Evolutionary conservation across 345 rosid genomes (phyloP).

Genomic region (Leavenworthia alabamica): DNA sequence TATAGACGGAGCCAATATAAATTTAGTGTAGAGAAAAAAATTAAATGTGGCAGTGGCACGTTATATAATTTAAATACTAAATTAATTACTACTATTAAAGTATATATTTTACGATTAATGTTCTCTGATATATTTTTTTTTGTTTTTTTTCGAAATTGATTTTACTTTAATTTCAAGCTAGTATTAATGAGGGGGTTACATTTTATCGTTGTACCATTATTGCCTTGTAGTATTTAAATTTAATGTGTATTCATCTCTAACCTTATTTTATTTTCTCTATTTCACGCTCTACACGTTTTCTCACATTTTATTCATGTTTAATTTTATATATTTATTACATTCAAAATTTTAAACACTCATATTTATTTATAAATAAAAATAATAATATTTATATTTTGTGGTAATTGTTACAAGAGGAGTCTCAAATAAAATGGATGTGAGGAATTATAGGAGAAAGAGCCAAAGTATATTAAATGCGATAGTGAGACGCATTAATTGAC

Average conservation of each 20-base stretch:
- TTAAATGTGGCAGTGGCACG: slow-evolving; percentile 21
- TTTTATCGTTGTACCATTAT: slow-evolving; percentile 33
- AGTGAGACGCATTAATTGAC: slow-evolving; percentile 18
- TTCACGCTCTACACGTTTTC: slow-evolving; percentile 32
- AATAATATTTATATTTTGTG: background rate
- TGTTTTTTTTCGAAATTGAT: background rate
- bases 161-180: slow-evolving; percentile 10
- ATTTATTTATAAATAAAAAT: background rate
- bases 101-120: background rate
- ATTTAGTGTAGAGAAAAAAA: background rate
- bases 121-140: background rate
- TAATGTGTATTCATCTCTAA: slow-evolving; percentile 19
- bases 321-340: slow-evolving; percentile 8
- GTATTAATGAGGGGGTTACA: slow-evolving; percentile 33
- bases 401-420: slow-evolving; percentile 11
- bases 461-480: slow-evolving; percentile 19
- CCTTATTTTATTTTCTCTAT: background rate
- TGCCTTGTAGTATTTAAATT: slow-evolving; percentile 20
- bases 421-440: slow-evolving; percentile 25
- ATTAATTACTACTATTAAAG: background rate
- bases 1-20: slow-evolving; percentile 7
- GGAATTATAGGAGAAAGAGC: slow-evolving; percentile 23
- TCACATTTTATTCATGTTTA: slow-evolving; percentile 1
- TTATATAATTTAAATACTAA: slow-evolving; percentile 10
- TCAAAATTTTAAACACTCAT: background rate